A percentile compares a stretch with the other conserved stretches of the same genome.
Evolutionary conservation across 2,329 filamentous ascomycete genomes (phyloP).

Genomic region (Diplodia intermedia): DNA sequence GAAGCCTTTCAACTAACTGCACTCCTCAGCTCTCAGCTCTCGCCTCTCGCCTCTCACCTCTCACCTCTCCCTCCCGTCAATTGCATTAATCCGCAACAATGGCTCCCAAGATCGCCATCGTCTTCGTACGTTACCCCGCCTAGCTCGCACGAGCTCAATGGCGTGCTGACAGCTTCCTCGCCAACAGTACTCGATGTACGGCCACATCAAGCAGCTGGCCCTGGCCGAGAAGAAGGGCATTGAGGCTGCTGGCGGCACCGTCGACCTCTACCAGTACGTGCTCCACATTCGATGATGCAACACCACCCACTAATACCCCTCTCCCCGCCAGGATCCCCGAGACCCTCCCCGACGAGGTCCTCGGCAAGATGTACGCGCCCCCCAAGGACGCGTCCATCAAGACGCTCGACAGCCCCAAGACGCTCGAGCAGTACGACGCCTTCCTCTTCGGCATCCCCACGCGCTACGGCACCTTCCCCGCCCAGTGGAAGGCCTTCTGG

Average conservation of each 20-base stretch:
- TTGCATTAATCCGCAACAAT: slow-evolving; percentile 55
- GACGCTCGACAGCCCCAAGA: slow-evolving; percentile 64
- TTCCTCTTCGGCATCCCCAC: slow-evolving; percentile 96
- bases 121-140: slow-evolving; percentile 71
- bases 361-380: slow-evolving; percentile 90
- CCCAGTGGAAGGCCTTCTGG: slow-evolving; percentile 94
- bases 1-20: not conserved
- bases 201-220: slow-evolving; percentile 84
- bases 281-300: not conserved
- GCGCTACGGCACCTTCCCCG: slow-evolving; percentile 95
- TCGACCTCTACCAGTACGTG: slow-evolving; percentile 79
- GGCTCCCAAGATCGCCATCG: slow-evolving; percentile 91
- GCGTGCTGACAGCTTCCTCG: slow-evolving; percentile 14
- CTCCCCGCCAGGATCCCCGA: slow-evolving; percentile 69
- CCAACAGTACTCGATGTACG: slow-evolving; percentile 86
- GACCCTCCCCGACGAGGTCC: slow-evolving; percentile 83
- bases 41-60: no score
- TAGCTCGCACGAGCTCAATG: not conserved
- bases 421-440: slow-evolving; percentile 79
- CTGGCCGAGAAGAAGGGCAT: slow-evolving; percentile 91
- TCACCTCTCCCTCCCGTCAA: not conserved
- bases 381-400: slow-evolving; percentile 71
- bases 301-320: no score
- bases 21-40: not conserved
- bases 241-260: slow-evolving; percentile 81